phyloP scores from a whole-genome alignment of 2,329 filamentous ascomycete species.

The Zalaria sp. region DNA sequence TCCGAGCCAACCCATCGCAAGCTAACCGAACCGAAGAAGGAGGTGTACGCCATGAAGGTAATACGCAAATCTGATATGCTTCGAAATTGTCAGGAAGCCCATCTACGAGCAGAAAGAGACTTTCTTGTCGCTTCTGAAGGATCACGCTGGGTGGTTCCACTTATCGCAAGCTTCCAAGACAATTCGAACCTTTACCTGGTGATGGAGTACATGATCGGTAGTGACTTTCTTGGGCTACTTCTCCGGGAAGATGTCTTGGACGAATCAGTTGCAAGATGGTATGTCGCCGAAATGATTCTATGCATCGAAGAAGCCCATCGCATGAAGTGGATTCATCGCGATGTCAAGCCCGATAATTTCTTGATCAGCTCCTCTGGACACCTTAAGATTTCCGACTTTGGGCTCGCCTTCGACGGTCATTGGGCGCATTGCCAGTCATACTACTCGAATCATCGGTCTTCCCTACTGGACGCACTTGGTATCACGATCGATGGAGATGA shows the following conservation, averaged over 20 bases:
- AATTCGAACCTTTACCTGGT: slow-evolving; percentile 72
- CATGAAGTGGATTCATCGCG: slow-evolving; percentile 82
- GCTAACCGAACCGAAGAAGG: slow-evolving; percentile 21
- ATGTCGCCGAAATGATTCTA: slow-evolving; percentile 89
- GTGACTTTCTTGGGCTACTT: slow-evolving; percentile 79
- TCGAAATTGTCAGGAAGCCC: slow-evolving; percentile 78
- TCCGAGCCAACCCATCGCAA: background rate
- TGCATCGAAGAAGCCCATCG: slow-evolving; percentile 87
- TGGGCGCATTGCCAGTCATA: slow-evolving; percentile 87
- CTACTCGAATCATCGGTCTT: slow-evolving; percentile 71
- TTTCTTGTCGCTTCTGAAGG: slow-evolving; percentile 79
- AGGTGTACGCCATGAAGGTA: slow-evolving; percentile 91
- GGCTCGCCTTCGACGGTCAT: slow-evolving; percentile 85
- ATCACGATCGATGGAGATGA: slow-evolving; percentile 62
- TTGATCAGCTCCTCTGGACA: slow-evolving; percentile 79
- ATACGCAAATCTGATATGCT: slow-evolving; percentile 93
- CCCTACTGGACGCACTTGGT: slow-evolving; percentile 60
- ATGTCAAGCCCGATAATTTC: slow-evolving; percentile 97
- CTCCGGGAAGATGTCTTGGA: slow-evolving; percentile 73
- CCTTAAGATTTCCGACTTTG: slow-evolving; percentile 92
- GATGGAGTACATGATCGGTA: slow-evolving; percentile 97
- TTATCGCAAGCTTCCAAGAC: slow-evolving; percentile 85
- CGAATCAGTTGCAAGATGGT: slow-evolving; percentile 69
- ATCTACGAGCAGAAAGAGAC: slow-evolving; percentile 80
- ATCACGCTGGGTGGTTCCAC: slow-evolving; percentile 80